A percentile compares a stretch with the other conserved stretches of the same genome.
These are phyloP conservation scores for Beauveria asiatica DNA, from an alignment of 2,329 filamentous ascomycete species.

Conservation along the genomic window DNA sequence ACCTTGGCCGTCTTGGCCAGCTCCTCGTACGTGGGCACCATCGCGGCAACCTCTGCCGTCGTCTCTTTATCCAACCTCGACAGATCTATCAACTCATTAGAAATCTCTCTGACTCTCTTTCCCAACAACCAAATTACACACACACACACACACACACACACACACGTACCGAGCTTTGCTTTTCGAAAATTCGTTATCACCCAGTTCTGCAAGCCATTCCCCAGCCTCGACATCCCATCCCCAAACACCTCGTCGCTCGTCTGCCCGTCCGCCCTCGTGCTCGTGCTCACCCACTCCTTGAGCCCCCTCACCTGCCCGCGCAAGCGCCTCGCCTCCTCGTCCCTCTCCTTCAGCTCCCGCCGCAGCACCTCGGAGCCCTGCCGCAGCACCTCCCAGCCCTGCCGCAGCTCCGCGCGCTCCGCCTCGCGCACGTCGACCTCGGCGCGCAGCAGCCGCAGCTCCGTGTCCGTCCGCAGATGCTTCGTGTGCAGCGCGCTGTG, in stretches of 20 bases:
- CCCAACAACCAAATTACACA: not conserved
- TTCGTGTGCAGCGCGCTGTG: slow-evolving; percentile 44
- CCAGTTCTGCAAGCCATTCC: slow-evolving; percentile 67
- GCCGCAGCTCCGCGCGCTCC: slow-evolving; percentile 40
- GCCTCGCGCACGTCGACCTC: slow-evolving; percentile 40
- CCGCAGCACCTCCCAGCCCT: slow-evolving; percentile 40
- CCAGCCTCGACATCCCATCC: slow-evolving; percentile 51
- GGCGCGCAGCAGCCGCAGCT: slow-evolving; percentile 40
- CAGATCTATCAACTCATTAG: slow-evolving; percentile 30
- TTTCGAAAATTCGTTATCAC: slow-evolving; percentile 60
- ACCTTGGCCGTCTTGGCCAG: slow-evolving; percentile 48
- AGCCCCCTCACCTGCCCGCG: slow-evolving; percentile 55
- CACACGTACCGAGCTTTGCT: slow-evolving; percentile 41
- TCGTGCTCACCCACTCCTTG: slow-evolving; percentile 64
- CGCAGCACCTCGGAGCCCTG: slow-evolving; percentile 40
- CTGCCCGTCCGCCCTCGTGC: slow-evolving; percentile 53
- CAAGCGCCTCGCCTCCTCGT: slow-evolving; percentile 48
- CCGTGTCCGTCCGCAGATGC: slow-evolving; percentile 42
- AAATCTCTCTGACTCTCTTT: not conserved
- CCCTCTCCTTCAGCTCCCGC: slow-evolving; percentile 37
- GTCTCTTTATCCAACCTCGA: slow-evolving; percentile 31
- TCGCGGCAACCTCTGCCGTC: slow-evolving; percentile 33
- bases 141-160: not conserved
- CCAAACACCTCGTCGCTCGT: slow-evolving; percentile 59
- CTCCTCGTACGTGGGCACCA: slow-evolving; percentile 51